A percentile compares a stretch with the other conserved stretches of the same genome.
Conservation (phyloP, 225 moss, liverwort and hornwort genomes). For the Bryum argenteum region DNA sequence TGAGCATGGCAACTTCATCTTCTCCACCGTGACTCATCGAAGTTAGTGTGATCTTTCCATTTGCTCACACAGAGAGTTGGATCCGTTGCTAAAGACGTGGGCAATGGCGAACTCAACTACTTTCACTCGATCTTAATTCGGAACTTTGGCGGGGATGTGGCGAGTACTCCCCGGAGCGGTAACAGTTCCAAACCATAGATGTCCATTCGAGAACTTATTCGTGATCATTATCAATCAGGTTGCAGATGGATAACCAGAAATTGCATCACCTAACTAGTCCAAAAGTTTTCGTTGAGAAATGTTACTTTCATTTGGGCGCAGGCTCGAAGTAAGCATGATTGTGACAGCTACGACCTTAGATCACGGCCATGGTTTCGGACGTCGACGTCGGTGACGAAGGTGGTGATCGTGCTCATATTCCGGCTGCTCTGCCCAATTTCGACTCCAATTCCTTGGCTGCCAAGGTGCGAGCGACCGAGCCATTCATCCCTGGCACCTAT, state of each 20-base stretch:
- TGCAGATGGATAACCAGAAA: too few relatives aligned
- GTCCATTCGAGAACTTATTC: neutral
- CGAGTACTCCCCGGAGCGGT: conserved; percentile 30
- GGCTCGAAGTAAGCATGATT: neutral
- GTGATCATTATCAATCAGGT: neutral
- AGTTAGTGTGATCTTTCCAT: too few relatives aligned
- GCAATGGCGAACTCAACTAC: too few relatives aligned
- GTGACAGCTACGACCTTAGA: too few relatives aligned
- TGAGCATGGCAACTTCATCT: too few relatives aligned
- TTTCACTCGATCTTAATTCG: conserved; percentile 16
- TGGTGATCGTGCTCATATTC: conserved; percentile 28
- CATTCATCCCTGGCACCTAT: neutral
- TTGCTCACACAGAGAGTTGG: conserved; percentile 32
- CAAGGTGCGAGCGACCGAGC: conserved; percentile 13
- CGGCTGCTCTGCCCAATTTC: conserved; percentile 23
- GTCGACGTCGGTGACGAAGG: conserved; percentile 26
- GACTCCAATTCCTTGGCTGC: conserved; percentile 2
- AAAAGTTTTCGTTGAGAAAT: too few relatives aligned
- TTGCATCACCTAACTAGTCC: too few relatives aligned
- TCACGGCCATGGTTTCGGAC: too few relatives aligned
- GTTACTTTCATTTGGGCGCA: too few relatives aligned
- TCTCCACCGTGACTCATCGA: too few relatives aligned
- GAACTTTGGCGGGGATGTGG: conserved; percentile 25
- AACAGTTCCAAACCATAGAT: neutral
- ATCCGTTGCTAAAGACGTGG: conserved; percentile 33